Evolutionary conservation across 116 monocot species (phyloP).

Genomic region (Iris pallida): DNA sequence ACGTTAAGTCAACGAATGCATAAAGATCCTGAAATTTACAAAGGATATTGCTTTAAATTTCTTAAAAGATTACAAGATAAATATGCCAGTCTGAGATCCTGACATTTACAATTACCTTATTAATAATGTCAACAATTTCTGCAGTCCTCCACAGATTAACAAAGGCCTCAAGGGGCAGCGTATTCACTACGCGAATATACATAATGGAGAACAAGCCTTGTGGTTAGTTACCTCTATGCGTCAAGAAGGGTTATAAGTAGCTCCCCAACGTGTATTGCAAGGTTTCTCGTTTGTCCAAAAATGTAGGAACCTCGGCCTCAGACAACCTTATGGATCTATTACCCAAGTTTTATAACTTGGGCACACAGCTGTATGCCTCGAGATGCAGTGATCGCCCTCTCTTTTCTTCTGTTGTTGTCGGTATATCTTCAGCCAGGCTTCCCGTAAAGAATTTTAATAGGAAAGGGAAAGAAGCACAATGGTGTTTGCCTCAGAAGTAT

Average conservation of each 20-base stretch:
- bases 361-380: background rate
- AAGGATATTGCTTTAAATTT: too few species aligned
- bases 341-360: background rate
- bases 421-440: background rate
- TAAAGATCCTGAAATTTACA: too few species aligned
- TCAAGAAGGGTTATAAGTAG: background rate
- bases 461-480: background rate
- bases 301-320: background rate
- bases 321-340: background rate
- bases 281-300: background rate
- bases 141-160: too few species aligned
- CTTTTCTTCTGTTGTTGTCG: background rate
- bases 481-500: background rate
- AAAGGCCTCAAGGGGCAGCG: background rate
- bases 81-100: too few species aligned
- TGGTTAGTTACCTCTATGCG: background rate
- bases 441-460: background rate
- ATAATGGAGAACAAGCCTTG: background rate
- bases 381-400: background rate
- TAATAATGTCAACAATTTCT: too few species aligned
- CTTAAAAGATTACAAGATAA: too few species aligned
- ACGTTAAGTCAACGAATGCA: too few species aligned
- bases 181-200: constrained; percentile 2
- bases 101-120: too few species aligned
- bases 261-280: background rate